phyloP scores from a whole-genome alignment of 2,329 filamentous ascomycete species.

The Sporothrix mexicana region DNA sequence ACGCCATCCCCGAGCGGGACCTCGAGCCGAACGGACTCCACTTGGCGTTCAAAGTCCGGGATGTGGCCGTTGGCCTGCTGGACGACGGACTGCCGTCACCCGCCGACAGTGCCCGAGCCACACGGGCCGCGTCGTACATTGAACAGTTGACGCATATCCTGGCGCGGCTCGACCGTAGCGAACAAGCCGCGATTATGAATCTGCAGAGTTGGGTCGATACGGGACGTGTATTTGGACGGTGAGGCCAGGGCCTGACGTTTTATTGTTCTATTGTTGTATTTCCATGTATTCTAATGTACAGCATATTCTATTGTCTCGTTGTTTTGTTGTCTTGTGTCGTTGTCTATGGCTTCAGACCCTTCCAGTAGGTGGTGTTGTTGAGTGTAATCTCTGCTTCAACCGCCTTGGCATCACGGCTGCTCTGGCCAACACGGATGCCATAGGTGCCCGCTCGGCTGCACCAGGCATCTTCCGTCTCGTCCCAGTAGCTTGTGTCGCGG shows the following conservation, averaged over 20 bases:
- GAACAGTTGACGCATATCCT: conserved; percentile 42
- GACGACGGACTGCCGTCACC: conserved; percentile 6
- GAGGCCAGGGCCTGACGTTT: background rate
- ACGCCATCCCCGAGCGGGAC: conserved; percentile 43
- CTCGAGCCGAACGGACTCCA: conserved; percentile 47
- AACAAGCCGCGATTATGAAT: conserved; percentile 44
- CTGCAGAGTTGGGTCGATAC: conserved; percentile 44
- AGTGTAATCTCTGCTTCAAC: background rate
- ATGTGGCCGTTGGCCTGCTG: conserved; percentile 42
- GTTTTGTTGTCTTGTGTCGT: no score
- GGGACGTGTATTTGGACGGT: background rate
- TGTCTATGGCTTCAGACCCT: background rate
- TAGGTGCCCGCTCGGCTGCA: conserved; percentile 31
- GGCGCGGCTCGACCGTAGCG: conserved; percentile 44
- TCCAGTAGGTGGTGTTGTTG: background rate
- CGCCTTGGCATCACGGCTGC: background rate
- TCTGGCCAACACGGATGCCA: conserved; percentile 22
- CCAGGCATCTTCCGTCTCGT: conserved; percentile 30
- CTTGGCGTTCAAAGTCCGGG: conserved; percentile 47
- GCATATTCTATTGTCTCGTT: background rate
- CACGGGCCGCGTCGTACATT: conserved; percentile 38
- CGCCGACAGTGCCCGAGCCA: background rate
- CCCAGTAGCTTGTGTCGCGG: conserved; percentile 34
- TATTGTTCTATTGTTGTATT: background rate
- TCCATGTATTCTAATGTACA: background rate